A percentile compares a stretch with the other conserved stretches of the same genome.
Conservation (phyloP, 139 green algal species). For the Chlorella sp. region DNA sequence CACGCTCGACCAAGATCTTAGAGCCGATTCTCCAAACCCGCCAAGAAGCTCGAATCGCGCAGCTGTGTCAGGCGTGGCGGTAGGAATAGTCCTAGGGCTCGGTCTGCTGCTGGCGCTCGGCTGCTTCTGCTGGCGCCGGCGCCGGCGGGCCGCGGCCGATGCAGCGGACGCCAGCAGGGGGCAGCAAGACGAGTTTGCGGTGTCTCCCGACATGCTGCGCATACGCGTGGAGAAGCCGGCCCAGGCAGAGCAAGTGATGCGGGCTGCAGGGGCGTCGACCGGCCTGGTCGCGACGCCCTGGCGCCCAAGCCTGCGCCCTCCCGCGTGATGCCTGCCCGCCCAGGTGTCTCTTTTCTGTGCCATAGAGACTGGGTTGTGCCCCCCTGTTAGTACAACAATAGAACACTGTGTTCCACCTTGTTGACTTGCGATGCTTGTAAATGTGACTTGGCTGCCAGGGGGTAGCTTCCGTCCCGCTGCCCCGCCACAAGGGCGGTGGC, state of each 20-base stretch:
- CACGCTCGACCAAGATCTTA: too few relatives aligned
- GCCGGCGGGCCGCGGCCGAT: neutral
- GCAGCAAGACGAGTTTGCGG: neutral
- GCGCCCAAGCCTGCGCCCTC: neutral
- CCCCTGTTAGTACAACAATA: too few relatives aligned
- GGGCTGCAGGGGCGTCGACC: neutral
- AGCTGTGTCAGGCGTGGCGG: neutral
- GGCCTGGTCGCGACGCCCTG: conserved; percentile 10
- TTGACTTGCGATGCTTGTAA: neutral
- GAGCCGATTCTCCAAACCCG: too few relatives aligned
- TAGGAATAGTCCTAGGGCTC: neutral
- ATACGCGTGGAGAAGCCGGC: conserved; percentile 6
- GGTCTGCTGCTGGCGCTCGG: neutral
- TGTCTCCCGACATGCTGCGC: neutral
- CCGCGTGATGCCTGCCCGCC: neutral
- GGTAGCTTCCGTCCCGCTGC: neutral
- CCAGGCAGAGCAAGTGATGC: neutral
- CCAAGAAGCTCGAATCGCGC: neutral
- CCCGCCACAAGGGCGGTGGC: too few relatives aligned
- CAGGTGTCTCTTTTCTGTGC: too few relatives aligned
- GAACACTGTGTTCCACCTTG: too few relatives aligned
- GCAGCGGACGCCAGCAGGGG: neutral
- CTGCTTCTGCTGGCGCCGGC: neutral
- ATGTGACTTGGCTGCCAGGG: neutral
- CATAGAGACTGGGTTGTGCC: too few relatives aligned